A percentile compares a stretch with the other conserved stretches of the same genome.
phyloP scores from a whole-genome alignment of 2,329 filamentous ascomycete genomes.

The Colletotrichum spaethianum region DNA sequence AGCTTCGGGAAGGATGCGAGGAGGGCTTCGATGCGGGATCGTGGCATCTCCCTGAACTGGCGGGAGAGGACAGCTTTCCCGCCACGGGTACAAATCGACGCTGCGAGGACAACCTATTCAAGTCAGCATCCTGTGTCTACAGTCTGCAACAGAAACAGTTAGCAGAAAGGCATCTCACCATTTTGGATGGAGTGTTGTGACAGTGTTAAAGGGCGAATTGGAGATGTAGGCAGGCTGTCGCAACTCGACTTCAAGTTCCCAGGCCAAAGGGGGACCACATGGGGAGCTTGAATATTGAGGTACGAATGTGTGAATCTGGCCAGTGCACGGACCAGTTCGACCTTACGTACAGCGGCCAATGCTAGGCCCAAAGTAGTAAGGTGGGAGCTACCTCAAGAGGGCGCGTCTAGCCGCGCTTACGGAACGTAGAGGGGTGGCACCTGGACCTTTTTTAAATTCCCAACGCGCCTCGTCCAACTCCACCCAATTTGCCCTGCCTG shows the following conservation, averaged over 20 bases:
- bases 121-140: slow-evolving; percentile 27
- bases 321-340: slow-evolving; percentile 41
- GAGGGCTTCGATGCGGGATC: slow-evolving; percentile 95
- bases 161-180: slow-evolving; percentile 29
- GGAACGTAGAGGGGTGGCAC: slow-evolving; percentile 35
- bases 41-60: slow-evolving; percentile 97
- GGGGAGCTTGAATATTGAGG: slow-evolving; percentile 42
- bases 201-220: slow-evolving; percentile 35
- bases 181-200: slow-evolving; percentile 29
- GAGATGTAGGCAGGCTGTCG: slow-evolving; percentile 34
- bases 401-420: slow-evolving; percentile 30
- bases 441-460: slow-evolving; percentile 34
- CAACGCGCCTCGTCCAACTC: slow-evolving; percentile 35
- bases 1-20: slow-evolving; percentile 98
- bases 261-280: slow-evolving; percentile 33
- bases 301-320: slow-evolving; percentile 44
- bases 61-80: slow-evolving; percentile 98
- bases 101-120: slow-evolving; percentile 93
- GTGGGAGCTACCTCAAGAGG: slow-evolving; percentile 8
- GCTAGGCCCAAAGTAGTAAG: slow-evolving; percentile 23
- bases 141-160: neutral
- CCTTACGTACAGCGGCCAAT: slow-evolving; percentile 27
- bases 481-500: slow-evolving; percentile 12
- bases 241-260: slow-evolving; percentile 36
- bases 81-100: slow-evolving; percentile 98